Evolutionary conservation across 2,329 filamentous ascomycete species (phyloP), one percentile per base, ranked within the genome.

Genomic region (Diaporthe velutina): DNA sequence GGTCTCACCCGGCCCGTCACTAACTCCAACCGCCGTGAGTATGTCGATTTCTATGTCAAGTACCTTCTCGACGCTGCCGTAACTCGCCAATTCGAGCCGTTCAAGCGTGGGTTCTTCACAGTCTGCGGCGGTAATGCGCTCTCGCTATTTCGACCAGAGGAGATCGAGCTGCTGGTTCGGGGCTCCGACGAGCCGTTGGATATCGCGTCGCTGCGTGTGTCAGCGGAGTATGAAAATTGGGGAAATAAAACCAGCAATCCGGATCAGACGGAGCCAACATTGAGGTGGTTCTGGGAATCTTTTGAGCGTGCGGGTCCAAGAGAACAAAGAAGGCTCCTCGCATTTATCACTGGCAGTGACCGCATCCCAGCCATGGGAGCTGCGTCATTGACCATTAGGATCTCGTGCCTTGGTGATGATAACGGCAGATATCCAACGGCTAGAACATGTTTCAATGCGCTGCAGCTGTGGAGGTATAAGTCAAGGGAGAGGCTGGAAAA

Each of bases 91-190:
- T 98, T 97, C 77, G 95, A 98, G 81, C 95, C 96, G 0, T 98
- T 98, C 87, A 97, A 97, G 81, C 91, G 95, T 72, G 96, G 96
- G 0, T 98, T 98, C 83, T 98, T 95, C 82, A 97, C 94, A 0
- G 95, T 98, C 38, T 98, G 95, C 81, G 94, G 93, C 48, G 95
- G 95, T 48, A 98, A 97, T 81, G 95, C 96, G 0, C 87, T 98
- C 48, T 95, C 93, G 1, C 89, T 98, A 2, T 98, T 98, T 83
- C 91, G 94, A 22, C 93, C 96, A 0, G 95, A 98, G 81, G 96
- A 98, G 82, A 97, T 98, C 76, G 96, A 98, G 82, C 89, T 98
- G 4, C 88, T 98, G 0, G 90, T 98, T 7, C 90, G 95, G 70
- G 95, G 95, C 15, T 97, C 94, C 10, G 95, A 97, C 77, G 95